Evolutionary conservation across 2,329 filamentous ascomycete species (phyloP), one percentile per base, ranked within the genome.

Genomic region (Aquanectria penicillioides): DNA sequence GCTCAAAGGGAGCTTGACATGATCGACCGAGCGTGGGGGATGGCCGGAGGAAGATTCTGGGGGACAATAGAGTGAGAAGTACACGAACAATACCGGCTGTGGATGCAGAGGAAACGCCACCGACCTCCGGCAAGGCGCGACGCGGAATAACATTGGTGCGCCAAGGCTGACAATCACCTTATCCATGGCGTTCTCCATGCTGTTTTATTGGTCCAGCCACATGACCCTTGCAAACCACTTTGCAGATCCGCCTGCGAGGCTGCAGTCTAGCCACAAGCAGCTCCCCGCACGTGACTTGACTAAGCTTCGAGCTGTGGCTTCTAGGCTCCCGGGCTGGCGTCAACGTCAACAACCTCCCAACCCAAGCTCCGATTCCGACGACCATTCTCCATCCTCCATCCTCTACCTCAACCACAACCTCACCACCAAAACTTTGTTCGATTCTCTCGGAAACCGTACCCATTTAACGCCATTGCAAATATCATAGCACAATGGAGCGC

Each of bases 401-500:
- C 65, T 53, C 57, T 49, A 48, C 44, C 54, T 51, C 57, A 49
- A 57, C 54, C 43, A 57, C 55, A 43, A 51, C 49, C 51, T 34
- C 20, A 28, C 46, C 50, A 25, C 41, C 38, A 34, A 34, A 40
- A 43, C 28, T 31, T 38, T 33, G 36, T 52, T 44, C 7, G 31
- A 38, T 26, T 31, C 18, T 17, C 15, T 34, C 38, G 46, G n/a
- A n/a, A n/a, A 5, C n/a, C 13, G n/a, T 51, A 61, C 25, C 25
- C 31, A 29, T 29, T 58, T 26, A 15, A 23, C 55, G 61, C 37
- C 15, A 36, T 28, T 28, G 55, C 26, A 43, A 49, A 56, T 41
- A 55, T 52, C 57, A 26, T 25, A 49, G 59, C 69, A 82, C 66
- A 59, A 98, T 97, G 94, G 94, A 98, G 75, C 89, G 94, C 75